Conservation (phyloP, 768 basidiomycete genomes). For the Trichaptum fuscoviolaceum region DNA sequence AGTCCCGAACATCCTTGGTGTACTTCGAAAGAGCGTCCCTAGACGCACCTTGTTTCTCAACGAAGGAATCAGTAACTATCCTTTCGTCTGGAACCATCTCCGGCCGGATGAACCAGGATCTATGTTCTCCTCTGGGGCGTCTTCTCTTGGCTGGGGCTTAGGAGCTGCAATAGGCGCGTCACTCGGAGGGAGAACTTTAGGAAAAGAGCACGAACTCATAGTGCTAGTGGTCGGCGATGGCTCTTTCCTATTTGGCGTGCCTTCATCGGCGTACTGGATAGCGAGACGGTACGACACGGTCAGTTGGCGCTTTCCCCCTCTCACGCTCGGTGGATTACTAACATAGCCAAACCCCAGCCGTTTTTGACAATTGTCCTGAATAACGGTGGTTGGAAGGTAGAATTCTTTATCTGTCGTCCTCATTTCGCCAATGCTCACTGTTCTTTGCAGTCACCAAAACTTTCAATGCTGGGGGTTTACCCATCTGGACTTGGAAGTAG, state of each 20-base stretch:
- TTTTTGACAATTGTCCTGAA: slow-evolving; percentile 68
- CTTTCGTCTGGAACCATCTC: slow-evolving; percentile 53
- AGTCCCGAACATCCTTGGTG: slow-evolving; percentile 44
- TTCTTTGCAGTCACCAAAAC: slow-evolving; percentile 44
- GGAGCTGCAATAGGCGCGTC: slow-evolving; percentile 59
- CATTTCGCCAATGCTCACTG: background rate
- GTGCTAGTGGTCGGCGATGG: slow-evolving; percentile 66
- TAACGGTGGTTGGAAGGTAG: slow-evolving; percentile 64
- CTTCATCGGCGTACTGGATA: slow-evolving; percentile 68
- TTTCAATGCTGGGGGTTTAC: slow-evolving; percentile 62
- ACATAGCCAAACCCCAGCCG: slow-evolving; percentile 35
- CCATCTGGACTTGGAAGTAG: slow-evolving; percentile 48
- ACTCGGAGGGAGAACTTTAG: slow-evolving; percentile 34
- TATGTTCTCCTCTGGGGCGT: slow-evolving; percentile 54
- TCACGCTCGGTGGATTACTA: background rate
- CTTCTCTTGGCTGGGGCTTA: slow-evolving; percentile 63
- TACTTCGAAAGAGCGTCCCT: slow-evolving; percentile 39
- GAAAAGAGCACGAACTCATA: slow-evolving; percentile 44
- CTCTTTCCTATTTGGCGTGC: slow-evolving; percentile 61
- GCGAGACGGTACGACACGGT: slow-evolving; percentile 64
- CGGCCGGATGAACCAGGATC: slow-evolving; percentile 45
- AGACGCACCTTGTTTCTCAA: slow-evolving; percentile 49
- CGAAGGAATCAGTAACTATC: slow-evolving; percentile 57
- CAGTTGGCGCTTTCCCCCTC: slow-evolving; percentile 15
- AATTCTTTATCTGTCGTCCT: slow-evolving; percentile 7